Evolutionary conservation across 2,329 filamentous ascomycete genomes (phyloP).

Genomic region (Fusarium sulawesiense): DNA sequence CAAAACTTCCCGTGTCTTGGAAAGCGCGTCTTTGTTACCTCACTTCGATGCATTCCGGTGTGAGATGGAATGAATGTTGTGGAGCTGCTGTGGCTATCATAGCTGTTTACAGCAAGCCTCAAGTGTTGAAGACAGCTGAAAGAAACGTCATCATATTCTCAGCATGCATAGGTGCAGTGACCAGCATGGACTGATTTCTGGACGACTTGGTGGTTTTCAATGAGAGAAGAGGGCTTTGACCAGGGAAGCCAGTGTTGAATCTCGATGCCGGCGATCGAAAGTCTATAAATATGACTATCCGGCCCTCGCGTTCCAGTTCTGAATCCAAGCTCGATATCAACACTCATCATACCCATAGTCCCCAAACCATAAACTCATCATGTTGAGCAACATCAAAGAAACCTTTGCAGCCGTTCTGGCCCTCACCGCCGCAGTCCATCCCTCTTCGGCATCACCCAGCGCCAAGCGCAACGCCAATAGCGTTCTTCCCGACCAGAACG

Average conservation of each 20-base stretch:
- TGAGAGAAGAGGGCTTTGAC: fast-evolving
- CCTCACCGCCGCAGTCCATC: fast-evolving
- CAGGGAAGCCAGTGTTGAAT: fast-evolving
- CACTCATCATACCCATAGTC: fast-evolving
- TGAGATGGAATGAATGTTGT: fast-evolving
- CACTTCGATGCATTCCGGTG: neutral
- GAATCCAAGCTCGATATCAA: neutral
- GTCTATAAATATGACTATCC: neutral
- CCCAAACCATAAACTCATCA: fast-evolving
- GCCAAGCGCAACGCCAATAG: neutral
- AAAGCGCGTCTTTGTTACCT: neutral
- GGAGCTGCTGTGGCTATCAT: neutral
- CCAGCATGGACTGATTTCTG: fast-evolving
- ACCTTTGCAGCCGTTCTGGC: neutral
- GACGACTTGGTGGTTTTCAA: fast-evolving
- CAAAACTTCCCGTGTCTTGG: neutral
- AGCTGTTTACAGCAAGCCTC: neutral
- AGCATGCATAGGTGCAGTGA: fast-evolving
- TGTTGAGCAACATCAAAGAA: neutral
- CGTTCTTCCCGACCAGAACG: neutral
- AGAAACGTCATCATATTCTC: fast-evolving
- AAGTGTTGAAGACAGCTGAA: neutral
- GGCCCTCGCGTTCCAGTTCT: fast-evolving
- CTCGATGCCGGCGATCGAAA: fast-evolving
- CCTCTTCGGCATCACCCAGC: neutral